Evolutionary conservation across 306 rosid species (phyloP).

Genomic region (Pyrus betulifolia): DNA sequence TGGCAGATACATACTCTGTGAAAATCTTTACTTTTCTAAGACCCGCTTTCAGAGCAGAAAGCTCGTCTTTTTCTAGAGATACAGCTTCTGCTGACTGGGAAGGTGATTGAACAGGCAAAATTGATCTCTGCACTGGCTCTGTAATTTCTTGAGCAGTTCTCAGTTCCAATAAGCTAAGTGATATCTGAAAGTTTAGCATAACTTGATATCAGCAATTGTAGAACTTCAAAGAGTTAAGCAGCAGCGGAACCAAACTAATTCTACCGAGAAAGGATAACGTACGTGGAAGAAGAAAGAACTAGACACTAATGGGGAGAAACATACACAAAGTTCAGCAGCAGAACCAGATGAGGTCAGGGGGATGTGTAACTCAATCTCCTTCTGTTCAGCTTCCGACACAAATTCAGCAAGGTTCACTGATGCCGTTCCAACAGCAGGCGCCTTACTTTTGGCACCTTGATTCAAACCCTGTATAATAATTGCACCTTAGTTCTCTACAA

Average conservation of each 20-base stretch:
- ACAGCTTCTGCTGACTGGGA: conserved; percentile 45
- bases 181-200: conserved; percentile 40
- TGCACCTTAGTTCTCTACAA: conserved; percentile 5
- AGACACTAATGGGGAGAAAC: conserved; percentile 8
- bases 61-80: conserved; percentile 70
- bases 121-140: conserved; percentile 56
- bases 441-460: conserved; percentile 67
- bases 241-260: not conserved
- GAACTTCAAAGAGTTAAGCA: not conserved
- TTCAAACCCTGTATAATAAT: conserved; percentile 56
- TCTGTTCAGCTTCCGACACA: conserved; percentile 61
- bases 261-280: not conserved
- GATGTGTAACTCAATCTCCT: conserved; percentile 62
- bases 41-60: conserved; percentile 94
- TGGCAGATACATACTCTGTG: conserved; percentile 63
- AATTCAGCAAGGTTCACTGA: conserved; percentile 83
- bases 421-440: conserved; percentile 62
- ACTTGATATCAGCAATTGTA: not conserved
- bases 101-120: conserved; percentile 52
- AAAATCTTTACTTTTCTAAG: conserved; percentile 87
- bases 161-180: conserved; percentile 70
- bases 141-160: conserved; percentile 60
- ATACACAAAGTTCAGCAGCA: conserved; percentile 62
- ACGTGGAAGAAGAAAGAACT: not conserved
- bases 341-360: conserved; percentile 47